Evolutionary conservation across 2,329 filamentous ascomycete genomes (phyloP).

Genomic region (Penicillium sp.): DNA sequence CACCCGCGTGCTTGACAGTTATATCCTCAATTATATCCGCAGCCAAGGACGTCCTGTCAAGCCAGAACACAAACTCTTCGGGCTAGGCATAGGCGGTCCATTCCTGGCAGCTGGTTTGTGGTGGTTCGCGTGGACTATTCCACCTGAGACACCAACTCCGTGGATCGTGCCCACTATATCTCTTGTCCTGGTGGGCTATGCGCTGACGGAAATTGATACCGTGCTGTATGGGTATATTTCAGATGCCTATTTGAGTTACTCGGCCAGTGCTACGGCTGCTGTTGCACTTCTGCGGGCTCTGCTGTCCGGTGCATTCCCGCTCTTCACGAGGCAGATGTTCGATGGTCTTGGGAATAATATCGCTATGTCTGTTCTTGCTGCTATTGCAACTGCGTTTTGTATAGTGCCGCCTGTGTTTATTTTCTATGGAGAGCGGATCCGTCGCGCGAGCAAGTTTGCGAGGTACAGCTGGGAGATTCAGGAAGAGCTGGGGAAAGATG

Average conservation of each 20-base stretch:
- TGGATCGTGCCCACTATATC: slow-evolving; percentile 44
- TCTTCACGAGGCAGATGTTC: slow-evolving; percentile 45
- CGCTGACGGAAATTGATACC: slow-evolving; percentile 47
- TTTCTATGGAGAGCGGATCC: slow-evolving; percentile 37
- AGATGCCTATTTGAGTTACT: slow-evolving; percentile 46
- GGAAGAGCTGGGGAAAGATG: slow-evolving; percentile 24
- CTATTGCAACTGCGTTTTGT: slow-evolving; percentile 43
- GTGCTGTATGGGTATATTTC: slow-evolving; percentile 45
- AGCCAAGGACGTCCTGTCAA: slow-evolving; percentile 23
- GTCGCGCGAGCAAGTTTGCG: slow-evolving; percentile 39
- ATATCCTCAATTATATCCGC: slow-evolving; percentile 28
- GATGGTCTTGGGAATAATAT: slow-evolving; percentile 38
- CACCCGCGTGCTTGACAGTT: slow-evolving; percentile 44
- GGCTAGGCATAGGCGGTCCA: slow-evolving; percentile 47
- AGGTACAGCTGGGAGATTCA: slow-evolving; percentile 33
- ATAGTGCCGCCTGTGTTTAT: slow-evolving; percentile 38
- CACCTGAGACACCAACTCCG: slow-evolving; percentile 36
- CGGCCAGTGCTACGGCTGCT: slow-evolving; percentile 45
- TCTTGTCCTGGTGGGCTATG: slow-evolving; percentile 47
- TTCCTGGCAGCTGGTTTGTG: slow-evolving; percentile 46
- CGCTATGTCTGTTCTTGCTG: slow-evolving; percentile 42
- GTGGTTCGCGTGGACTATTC: slow-evolving; percentile 50
- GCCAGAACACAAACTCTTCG: slow-evolving; percentile 49
- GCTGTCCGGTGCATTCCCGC: slow-evolving; percentile 40
- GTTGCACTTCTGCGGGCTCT: slow-evolving; percentile 41